phyloP scores from a whole-genome alignment of 257 asterid genomes.

The Solanum gracilifrons region DNA sequence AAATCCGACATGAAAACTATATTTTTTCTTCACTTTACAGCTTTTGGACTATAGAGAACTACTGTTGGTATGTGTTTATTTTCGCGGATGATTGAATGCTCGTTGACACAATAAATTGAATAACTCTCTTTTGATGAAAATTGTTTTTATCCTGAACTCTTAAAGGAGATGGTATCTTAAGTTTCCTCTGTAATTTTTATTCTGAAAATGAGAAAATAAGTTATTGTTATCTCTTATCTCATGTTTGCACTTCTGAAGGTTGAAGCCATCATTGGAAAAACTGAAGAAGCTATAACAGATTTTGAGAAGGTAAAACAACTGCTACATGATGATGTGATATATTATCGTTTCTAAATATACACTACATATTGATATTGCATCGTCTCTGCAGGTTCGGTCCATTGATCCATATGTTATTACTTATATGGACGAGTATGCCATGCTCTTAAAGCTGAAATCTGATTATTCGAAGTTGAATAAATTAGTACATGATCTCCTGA shows the following conservation, averaged over 20 bases:
- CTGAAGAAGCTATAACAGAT: conserved; percentile 80
- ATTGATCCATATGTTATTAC: conserved; percentile 76
- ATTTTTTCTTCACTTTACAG: neutral
- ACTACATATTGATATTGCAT: neutral
- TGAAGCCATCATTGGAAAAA: conserved; percentile 78
- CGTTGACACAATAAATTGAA: neutral
- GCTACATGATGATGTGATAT: neutral
- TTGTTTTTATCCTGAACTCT: neutral
- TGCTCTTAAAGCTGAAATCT: conserved; percentile 82
- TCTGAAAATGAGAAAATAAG: neutral
- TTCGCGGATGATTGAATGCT: neutral
- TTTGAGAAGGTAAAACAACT: conserved; percentile 66
- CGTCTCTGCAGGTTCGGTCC: conserved; percentile 59
- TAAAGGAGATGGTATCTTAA: neutral
- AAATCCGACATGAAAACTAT: neutral
- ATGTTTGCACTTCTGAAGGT: conserved; percentile 38
- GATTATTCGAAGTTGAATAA: conserved; percentile 70
- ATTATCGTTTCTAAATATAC: neutral
- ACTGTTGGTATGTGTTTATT: neutral
- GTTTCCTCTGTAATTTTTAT: neutral
- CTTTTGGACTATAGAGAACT: neutral
- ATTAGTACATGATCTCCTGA: conserved; percentile 75
- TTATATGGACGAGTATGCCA: conserved; percentile 98
- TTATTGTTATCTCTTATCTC: neutral
- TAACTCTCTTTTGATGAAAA: neutral